Conservation (phyloP, 768 basidiomycete species). For the Hemileccinum impolitum region DNA sequence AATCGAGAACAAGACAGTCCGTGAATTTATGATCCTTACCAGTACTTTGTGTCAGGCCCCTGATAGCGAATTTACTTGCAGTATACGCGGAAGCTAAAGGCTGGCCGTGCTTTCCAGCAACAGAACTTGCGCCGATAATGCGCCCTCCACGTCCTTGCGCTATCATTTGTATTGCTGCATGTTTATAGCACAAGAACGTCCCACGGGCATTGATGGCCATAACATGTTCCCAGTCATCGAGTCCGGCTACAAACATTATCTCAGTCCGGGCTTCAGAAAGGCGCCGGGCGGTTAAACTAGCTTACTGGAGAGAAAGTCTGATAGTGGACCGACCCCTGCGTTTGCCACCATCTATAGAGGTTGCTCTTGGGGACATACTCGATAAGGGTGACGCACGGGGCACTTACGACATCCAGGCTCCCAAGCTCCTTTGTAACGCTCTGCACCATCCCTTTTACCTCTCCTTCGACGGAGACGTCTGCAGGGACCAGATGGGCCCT, state of each 20-base stretch:
- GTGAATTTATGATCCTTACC: slow-evolving; percentile 21
- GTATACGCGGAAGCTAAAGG: slow-evolving; percentile 23
- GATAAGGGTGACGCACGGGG: background rate
- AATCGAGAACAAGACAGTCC: background rate
- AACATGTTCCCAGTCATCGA: slow-evolving; percentile 39
- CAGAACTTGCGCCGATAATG: slow-evolving; percentile 44
- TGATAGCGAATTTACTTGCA: slow-evolving; percentile 41
- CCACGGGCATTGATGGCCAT: slow-evolving; percentile 55
- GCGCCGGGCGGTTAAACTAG: background rate
- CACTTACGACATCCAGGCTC: slow-evolving; percentile 45
- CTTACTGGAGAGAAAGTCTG: slow-evolving; percentile 5
- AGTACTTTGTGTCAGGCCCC: slow-evolving; percentile 38
- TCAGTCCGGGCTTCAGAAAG: background rate
- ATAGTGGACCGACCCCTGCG: slow-evolving; percentile 10
- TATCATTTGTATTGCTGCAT: slow-evolving; percentile 62
- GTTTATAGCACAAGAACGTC: slow-evolving; percentile 59
- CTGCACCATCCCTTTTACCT: slow-evolving; percentile 41
- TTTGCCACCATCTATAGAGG: slow-evolving; percentile 26
- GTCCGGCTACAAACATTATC: slow-evolving; percentile 22
- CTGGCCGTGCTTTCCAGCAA: slow-evolving; percentile 4
- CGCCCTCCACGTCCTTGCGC: slow-evolving; percentile 48
- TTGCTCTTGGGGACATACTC: background rate
- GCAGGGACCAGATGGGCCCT: slow-evolving; percentile 27
- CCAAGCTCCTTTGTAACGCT: slow-evolving; percentile 33
- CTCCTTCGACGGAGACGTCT: slow-evolving; percentile 41